These are phyloP conservation scores for Aphanomyces astaci DNA, from an alignment of 352 stramenopile species.

Conservation along the genomic window DNA sequence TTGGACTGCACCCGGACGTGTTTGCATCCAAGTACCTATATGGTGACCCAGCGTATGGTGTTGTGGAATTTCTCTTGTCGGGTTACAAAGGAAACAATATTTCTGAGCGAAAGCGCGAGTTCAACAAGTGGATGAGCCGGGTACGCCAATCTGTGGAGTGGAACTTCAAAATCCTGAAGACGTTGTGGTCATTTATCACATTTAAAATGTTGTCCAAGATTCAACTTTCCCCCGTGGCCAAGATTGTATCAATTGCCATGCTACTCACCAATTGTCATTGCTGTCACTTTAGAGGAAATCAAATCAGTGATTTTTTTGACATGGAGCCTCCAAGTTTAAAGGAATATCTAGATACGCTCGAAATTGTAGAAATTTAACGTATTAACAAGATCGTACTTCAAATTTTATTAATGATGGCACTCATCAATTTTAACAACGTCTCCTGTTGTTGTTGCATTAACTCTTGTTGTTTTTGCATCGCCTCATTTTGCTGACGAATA, in stretches of 20 bases:
- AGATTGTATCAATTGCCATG: not conserved
- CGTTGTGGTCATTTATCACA: not conserved
- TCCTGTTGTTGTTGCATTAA: not conserved
- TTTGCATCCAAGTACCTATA: too few relatives aligned
- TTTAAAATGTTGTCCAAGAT: not conserved
- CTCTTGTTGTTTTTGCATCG: not conserved
- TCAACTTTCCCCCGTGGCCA: not conserved
- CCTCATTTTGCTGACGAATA: not conserved
- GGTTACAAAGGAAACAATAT: not conserved
- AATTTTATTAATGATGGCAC: not conserved
- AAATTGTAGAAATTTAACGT: not conserved
- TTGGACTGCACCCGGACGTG: too few relatives aligned
- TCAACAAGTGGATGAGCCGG: not conserved
- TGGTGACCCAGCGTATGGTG: too few relatives aligned
- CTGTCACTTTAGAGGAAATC: not conserved
- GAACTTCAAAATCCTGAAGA: not conserved
- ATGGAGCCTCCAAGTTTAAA: not conserved
- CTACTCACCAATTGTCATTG: not conserved
- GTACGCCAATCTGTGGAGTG: not conserved
- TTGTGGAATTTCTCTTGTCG: not conserved
- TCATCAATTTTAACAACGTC: not conserved
- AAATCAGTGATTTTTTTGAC: not conserved
- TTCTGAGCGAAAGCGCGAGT: not conserved
- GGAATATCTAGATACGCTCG: not conserved
- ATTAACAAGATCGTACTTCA: not conserved